Percentiles rank a stretch among this genome's conserved stretches.
Evolutionary conservation across 768 basidiomycete species (phyloP).

Genomic region (Sistotremastrum suecicum): DNA sequence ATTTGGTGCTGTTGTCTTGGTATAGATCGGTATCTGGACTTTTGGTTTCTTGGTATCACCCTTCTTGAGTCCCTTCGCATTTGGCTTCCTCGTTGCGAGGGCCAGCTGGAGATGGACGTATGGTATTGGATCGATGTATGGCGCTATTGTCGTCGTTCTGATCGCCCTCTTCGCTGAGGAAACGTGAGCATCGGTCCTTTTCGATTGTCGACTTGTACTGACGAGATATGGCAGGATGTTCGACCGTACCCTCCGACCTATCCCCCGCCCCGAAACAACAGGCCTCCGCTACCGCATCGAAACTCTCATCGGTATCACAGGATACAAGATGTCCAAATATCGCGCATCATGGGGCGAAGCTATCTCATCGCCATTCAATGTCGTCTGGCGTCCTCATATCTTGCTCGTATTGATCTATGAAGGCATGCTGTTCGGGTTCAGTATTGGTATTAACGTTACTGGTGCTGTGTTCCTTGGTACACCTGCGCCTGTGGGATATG

Average conservation of each 20-base stretch:
- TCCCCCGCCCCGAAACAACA: conserved; percentile 26
- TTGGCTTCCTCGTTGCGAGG: conserved; percentile 53
- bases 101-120: conserved; percentile 55
- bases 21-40: conserved; percentile 54
- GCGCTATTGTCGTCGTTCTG: conserved; percentile 35
- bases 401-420: conserved; percentile 38
- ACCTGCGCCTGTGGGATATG: conserved; percentile 41
- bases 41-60: conserved; percentile 60
- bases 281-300: conserved; percentile 40
- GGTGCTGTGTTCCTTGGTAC: conserved; percentile 50
- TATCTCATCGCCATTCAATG: conserved; percentile 29
- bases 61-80: conserved; percentile 49
- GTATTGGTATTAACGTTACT: conserved; percentile 53
- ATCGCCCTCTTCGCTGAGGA: conserved; percentile 52
- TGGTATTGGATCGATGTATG: conserved; percentile 49
- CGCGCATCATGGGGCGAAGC: conserved; percentile 35
- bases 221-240: conserved; percentile 32
- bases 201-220: not conserved
- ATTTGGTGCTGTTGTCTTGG: not conserved
- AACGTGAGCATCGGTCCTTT: conserved; percentile 33
- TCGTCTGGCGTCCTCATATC: conserved; percentile 52
- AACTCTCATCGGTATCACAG: conserved; percentile 51
- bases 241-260: conserved; percentile 40
- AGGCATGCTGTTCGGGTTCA: conserved; percentile 47
- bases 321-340: conserved; percentile 41